Evolutionary conservation across 2,329 filamentous ascomycete genomes (phyloP).

Genomic region (Sarocladium brachiariae): DNA sequence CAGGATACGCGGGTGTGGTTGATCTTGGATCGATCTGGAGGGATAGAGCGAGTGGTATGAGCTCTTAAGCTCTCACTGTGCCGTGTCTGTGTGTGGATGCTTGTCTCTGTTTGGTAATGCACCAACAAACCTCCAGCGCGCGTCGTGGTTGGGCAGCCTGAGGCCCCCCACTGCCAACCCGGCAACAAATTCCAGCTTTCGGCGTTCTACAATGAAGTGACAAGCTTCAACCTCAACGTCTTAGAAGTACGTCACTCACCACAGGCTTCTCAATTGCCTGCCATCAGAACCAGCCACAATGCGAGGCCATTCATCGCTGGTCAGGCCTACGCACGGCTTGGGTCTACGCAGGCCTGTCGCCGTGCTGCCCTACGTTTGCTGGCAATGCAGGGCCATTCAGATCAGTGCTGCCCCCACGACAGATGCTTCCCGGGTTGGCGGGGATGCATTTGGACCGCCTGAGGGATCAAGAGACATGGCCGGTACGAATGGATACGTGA

Average conservation of each 20-base stretch:
- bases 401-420: slow-evolving; percentile 56
- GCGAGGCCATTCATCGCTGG: slow-evolving; percentile 35
- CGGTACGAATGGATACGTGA: slow-evolving; percentile 29
- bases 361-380: slow-evolving; percentile 34
- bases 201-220: neutral
- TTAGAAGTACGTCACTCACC: neutral
- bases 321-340: slow-evolving; percentile 27
- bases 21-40: neutral
- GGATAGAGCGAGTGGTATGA: neutral
- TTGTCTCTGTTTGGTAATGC: slow-evolving; percentile 1
- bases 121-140: slow-evolving; percentile 3
- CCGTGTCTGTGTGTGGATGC: neutral
- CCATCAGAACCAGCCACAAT: slow-evolving; percentile 23
- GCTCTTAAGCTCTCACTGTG: neutral
- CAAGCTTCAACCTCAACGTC: slow-evolving; percentile 9
- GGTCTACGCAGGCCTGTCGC: slow-evolving; percentile 17
- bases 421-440: slow-evolving; percentile 40
- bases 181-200: slow-evolving; percentile 8
- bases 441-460: slow-evolving; percentile 50
- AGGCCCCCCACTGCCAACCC: slow-evolving; percentile 7
- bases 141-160: slow-evolving; percentile 7
- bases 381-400: slow-evolving; percentile 54
- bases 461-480: slow-evolving; percentile 41
- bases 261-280: neutral
- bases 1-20: slow-evolving; percentile 1